Percentiles rank a stretch among this genome's conserved stretches.
Conservation (phyloP, 2,329 filamentous ascomycete genomes). For the Samsoniella hepiali region DNA sequence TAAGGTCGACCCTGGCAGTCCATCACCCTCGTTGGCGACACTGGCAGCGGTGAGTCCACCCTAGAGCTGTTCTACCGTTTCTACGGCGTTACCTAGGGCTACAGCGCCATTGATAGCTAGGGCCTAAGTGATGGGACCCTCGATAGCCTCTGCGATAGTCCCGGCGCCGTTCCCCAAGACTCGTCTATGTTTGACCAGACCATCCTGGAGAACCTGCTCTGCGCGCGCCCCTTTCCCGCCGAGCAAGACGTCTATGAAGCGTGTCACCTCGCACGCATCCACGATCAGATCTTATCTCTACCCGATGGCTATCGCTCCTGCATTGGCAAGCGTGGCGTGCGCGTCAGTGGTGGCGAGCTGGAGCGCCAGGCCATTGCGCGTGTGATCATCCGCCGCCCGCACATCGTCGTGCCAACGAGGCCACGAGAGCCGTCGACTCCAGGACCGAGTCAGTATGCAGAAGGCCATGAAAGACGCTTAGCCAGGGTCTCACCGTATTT, state of each 20-base stretch:
- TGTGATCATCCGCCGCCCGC: conserved; percentile 29
- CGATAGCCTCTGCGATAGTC: conserved; percentile 52
- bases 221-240: conserved; percentile 58
- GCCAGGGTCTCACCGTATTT: conserved; percentile 48
- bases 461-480: conserved; percentile 42
- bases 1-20: conserved; percentile 50
- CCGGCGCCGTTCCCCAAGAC: conserved; percentile 65
- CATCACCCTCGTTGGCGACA: conserved; percentile 59
- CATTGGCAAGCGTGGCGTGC: conserved; percentile 48
- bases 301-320: conserved; percentile 47
- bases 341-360: conserved; percentile 49
- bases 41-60: conserved; percentile 61
- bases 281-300: conserved; percentile 61
- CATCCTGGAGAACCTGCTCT: conserved; percentile 62
- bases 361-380: conserved; percentile 48
- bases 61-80: conserved; percentile 59
- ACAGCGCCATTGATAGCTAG: conserved; percentile 56
- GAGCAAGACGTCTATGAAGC: conserved; percentile 59
- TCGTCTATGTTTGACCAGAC: conserved; percentile 62
- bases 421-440: conserved; percentile 46
- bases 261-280: conserved; percentile 59
- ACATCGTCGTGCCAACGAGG: conserved; percentile 41
- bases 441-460: conserved; percentile 42
- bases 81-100: conserved; percentile 54
- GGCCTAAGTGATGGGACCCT: conserved; percentile 58